These are phyloP conservation scores for Ploettnerulaceae sp. DNA, from an alignment of 2,329 filamentous ascomycete species.

Conservation along the genomic window DNA sequence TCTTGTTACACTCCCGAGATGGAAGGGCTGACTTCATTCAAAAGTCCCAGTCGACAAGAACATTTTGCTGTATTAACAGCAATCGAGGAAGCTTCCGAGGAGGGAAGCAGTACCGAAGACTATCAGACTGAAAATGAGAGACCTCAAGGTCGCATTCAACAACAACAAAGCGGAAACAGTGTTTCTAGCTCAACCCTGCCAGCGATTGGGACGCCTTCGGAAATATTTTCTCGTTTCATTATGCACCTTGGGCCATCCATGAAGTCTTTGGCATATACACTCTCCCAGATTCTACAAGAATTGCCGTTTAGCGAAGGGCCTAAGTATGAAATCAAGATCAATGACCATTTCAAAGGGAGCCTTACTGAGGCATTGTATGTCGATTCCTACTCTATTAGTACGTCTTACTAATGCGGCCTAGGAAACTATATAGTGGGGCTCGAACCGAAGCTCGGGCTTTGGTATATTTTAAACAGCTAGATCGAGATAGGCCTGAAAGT, in stretches of 20 bases:
- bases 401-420: conserved; percentile 8
- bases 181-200: conserved; percentile 30
- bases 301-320: conserved; percentile 71
- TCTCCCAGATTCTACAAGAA: conserved; percentile 84
- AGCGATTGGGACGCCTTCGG: conserved; percentile 58
- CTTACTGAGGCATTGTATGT: conserved; percentile 66
- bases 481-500: conserved; percentile 62
- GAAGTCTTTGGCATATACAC: conserved; percentile 89
- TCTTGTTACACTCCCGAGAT: conserved; percentile 12
- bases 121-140: conserved; percentile 3
- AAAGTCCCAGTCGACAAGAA: conserved; percentile 37
- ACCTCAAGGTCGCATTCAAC: conserved; percentile 12
- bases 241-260: conserved; percentile 84
- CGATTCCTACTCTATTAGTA: neutral
- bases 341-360: conserved; percentile 75
- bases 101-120: conserved; percentile 47
- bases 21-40: neutral
- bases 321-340: conserved; percentile 65
- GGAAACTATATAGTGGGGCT: conserved; percentile 67
- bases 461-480: conserved; percentile 70
- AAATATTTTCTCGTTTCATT: conserved; percentile 92
- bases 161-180: conserved; percentile 23
- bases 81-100: conserved; percentile 59
- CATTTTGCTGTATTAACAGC: conserved; percentile 48
- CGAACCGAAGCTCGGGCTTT: conserved; percentile 74